Evolutionary conservation across 805 yeast genomes (phyloP), one percentile per base, ranked within the genome.

Genomic region (Candida adriatica): DNA sequence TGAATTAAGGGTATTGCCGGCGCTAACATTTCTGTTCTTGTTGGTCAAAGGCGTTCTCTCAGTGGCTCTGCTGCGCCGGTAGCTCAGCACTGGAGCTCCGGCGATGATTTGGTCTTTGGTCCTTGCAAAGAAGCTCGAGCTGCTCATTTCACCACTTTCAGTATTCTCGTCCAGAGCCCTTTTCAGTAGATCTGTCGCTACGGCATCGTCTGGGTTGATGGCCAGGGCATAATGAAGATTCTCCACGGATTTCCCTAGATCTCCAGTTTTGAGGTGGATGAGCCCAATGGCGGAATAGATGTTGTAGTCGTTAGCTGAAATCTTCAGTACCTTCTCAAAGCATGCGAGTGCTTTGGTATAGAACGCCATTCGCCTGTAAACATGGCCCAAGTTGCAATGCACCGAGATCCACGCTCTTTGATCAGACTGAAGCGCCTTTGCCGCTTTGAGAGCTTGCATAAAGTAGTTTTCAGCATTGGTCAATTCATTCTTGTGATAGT

Each of bases 361-460:
- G 30, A 69, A 65, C 29, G 74, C 75, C 31, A 75, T 55, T 33
- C 82, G 66, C 39, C 96, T 62, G 53, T 81, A 86, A 4, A 88
- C 94, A 54, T 88, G 96, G 0, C 95, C 96, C 37, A 88, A 62
- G 55, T 88, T 88, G 16, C 85, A 70, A 53, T 84, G 85, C 17
- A 92, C 82, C 2, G 95, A 80, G 1, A 79, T 64, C 82, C 94
- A 83, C 0, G 92, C 82, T 44, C 75, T 76, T 5, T 90, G 75
- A 41, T 86, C 94, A 6, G 88, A 73, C 43, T 81, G 79, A 38
- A 84, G 61, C 35, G 69, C 66, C 41, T 66, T 73, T 1, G 92
- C 79, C 1, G 83, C 81, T 8, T 68, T 65, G 26, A 83, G 57
- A 0, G 96, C 96, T 45, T 75, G 76, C 26, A 68, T 64, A 47